These are phyloP conservation scores for Neurospora sp. DNA, from an alignment of 495 filamentous ascomycete species.

Conservation along the genomic window DNA sequence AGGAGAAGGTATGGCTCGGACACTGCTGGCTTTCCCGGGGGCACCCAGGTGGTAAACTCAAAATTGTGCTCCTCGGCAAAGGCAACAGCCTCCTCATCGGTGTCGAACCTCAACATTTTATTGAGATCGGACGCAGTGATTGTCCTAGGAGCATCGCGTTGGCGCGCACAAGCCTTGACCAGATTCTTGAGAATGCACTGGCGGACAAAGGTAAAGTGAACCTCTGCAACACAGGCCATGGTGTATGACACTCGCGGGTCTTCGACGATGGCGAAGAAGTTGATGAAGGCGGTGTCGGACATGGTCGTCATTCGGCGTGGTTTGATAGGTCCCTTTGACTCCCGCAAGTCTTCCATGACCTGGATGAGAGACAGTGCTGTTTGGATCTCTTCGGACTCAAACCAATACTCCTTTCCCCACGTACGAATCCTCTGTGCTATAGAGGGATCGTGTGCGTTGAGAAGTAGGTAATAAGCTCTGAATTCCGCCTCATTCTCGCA, in stretches of 20 bases:
- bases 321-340: constrained; percentile 24
- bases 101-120: constrained; percentile 60
- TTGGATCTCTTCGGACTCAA: constrained; percentile 47
- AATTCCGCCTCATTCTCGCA: constrained; percentile 79
- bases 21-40: constrained; percentile 25
- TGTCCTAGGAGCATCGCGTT: constrained; percentile 59
- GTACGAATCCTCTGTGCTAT: constrained; percentile 64
- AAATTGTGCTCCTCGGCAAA: constrained; percentile 65
- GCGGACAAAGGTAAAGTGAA: constrained; percentile 76
- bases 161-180: constrained; percentile 47
- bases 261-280: constrained; percentile 68
- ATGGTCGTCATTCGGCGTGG: constrained; percentile 31
- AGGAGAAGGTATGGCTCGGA: constrained; percentile 43
- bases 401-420: constrained; percentile 68
- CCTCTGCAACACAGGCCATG: constrained; percentile 88
- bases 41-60: constrained; percentile 35
- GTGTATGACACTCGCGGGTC: constrained; percentile 68
- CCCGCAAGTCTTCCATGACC: constrained; percentile 22
- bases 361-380: constrained; percentile 29
- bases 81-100: constrained; percentile 53
- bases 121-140: constrained; percentile 62
- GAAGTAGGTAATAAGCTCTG: constrained; percentile 77
- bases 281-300: constrained; percentile 52
- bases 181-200: constrained; percentile 66
- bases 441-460: constrained; percentile 67